phyloP scores from a whole-genome alignment of 2,329 filamentous ascomycete species.

The Fusarium pseudocircinatum region DNA sequence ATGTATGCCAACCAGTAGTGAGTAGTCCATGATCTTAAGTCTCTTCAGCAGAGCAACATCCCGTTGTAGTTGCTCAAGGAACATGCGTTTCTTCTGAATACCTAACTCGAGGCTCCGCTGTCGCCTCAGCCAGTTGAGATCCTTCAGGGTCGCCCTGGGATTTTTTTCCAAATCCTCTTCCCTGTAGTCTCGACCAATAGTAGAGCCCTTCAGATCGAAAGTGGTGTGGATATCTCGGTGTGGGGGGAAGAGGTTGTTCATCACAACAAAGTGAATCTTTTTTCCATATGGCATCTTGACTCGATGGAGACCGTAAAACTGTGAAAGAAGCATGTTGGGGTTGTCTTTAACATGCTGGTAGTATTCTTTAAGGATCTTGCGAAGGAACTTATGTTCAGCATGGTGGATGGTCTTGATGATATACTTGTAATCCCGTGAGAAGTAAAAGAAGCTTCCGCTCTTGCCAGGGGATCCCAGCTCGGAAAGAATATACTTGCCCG shows the following conservation, averaged over 20 bases:
- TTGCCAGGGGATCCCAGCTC: slow-evolving; percentile 97
- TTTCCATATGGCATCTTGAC: slow-evolving; percentile 98
- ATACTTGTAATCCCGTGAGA: slow-evolving; percentile 99
- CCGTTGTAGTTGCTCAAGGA: slow-evolving; percentile 86
- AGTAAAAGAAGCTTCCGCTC: slow-evolving; percentile 99
- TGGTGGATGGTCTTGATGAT: slow-evolving; percentile 99
- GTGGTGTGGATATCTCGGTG: slow-evolving; percentile 97
- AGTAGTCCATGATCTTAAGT: slow-evolving; percentile 99
- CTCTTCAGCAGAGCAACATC: slow-evolving; percentile 89
- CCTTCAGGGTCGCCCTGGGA: slow-evolving; percentile 91
- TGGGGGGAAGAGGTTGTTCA: slow-evolving; percentile 99
- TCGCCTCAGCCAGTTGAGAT: slow-evolving; percentile 93
- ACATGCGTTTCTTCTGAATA: slow-evolving; percentile 85
- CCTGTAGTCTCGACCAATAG: slow-evolving; percentile 88
- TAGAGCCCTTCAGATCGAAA: slow-evolving; percentile 97
- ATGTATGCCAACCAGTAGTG: slow-evolving; percentile 92
- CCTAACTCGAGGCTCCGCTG: slow-evolving; percentile 89
- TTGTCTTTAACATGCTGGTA: slow-evolving; percentile 93
- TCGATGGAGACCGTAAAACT: slow-evolving; percentile 96
- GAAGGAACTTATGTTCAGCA: slow-evolving; percentile 86
- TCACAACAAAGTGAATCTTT: slow-evolving; percentile 99
- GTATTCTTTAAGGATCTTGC: slow-evolving; percentile 88
- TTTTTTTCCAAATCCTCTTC: slow-evolving; percentile 91
- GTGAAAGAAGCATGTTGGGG: slow-evolving; percentile 94
- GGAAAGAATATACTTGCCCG: slow-evolving; percentile 97